These are phyloP conservation scores for Rubus idaeus DNA, from an alignment of 306 rosid genomes.

Conservation along the genomic window DNA sequence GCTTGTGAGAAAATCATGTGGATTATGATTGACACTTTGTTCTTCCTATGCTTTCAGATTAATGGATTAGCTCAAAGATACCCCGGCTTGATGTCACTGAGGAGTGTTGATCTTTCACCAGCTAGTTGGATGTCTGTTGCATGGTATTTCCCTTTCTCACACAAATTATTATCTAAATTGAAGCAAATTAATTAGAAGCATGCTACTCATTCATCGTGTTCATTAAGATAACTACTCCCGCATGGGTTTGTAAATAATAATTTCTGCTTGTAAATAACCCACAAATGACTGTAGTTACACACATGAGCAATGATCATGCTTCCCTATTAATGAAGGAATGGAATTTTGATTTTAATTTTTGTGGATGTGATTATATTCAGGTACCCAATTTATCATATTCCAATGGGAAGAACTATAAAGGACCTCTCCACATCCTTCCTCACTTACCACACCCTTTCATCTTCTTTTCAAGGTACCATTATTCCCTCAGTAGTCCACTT, in stretches of 20 bases:
- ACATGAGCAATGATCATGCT: background rate
- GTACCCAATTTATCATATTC: slow-evolving; percentile 98
- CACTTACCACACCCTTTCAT: slow-evolving; percentile 92
- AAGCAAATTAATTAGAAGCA: background rate
- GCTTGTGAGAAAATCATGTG: background rate
- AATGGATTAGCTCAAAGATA: slow-evolving; percentile 66
- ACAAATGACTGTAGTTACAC: background rate
- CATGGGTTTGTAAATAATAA: background rate
- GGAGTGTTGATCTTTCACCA: slow-evolving; percentile 95
- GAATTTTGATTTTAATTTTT: background rate
- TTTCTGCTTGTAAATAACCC: background rate
- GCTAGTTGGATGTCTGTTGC: slow-evolving; percentile 99
- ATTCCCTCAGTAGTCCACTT: background rate
- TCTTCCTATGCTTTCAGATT: slow-evolving; percentile 52
- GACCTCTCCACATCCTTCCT: slow-evolving; percentile 92
- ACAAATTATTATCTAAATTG: background rate
- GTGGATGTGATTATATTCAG: slow-evolving; percentile 41
- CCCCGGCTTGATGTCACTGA: slow-evolving; percentile 86
- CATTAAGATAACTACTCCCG: background rate
- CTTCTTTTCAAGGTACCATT: slow-evolving; percentile 84
- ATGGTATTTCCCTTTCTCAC: slow-evolving; percentile 55
- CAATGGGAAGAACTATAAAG: slow-evolving; percentile 92
- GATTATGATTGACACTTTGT: slow-evolving; percentile 28
- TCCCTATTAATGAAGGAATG: background rate
- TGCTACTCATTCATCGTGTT: background rate